Evolutionary conservation across 2,329 filamentous ascomycete genomes (phyloP).

Genomic region (Plectosphaerella cucumerina): DNA sequence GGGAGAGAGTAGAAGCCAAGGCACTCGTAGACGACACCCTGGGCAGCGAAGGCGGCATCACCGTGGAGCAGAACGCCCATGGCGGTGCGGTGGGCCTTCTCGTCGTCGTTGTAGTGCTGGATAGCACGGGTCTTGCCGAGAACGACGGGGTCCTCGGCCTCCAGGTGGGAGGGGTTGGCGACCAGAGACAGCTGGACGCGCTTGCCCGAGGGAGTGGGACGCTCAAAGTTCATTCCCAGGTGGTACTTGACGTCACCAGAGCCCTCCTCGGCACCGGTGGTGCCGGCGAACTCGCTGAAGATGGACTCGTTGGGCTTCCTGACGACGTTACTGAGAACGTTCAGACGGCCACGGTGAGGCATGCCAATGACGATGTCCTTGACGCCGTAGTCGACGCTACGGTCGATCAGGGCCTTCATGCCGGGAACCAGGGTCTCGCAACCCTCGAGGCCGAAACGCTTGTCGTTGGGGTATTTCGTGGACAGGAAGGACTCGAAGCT

Average conservation of each 20-base stretch:
- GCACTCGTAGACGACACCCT: constrained; percentile 97
- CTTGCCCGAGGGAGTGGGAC: constrained; percentile 95
- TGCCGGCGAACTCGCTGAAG: constrained; percentile 96
- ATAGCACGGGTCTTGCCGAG: constrained; percentile 97
- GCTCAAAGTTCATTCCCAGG: constrained; percentile 99
- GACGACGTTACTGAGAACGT: constrained; percentile 96
- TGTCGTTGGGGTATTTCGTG: constrained; percentile 99
- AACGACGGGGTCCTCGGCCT: constrained; percentile 96
- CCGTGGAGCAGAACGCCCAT: constrained; percentile 97
- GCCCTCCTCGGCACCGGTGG: constrained; percentile 81
- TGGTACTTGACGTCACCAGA: constrained; percentile 99
- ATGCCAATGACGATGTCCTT: constrained; percentile 99
- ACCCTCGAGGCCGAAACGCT: constrained; percentile 97
- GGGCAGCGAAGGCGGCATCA: constrained; percentile 93
- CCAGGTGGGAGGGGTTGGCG: constrained; percentile 95
- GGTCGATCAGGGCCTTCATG: constrained; percentile 98
- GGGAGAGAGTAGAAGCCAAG: constrained; percentile 96
- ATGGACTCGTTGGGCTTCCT: constrained; percentile 99
- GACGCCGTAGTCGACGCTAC: constrained; percentile 95
- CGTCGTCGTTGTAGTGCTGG: constrained; percentile 98
- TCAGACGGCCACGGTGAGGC: constrained; percentile 97
- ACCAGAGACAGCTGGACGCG: constrained; percentile 98
- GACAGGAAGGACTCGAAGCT: constrained; percentile 95
- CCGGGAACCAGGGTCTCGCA: constrained; percentile 95
- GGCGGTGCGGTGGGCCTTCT: constrained; percentile 79